These are phyloP conservation scores for Fusarium sp. DNA, from an alignment of 2,329 filamentous ascomycete species.

Conservation along the genomic window DNA sequence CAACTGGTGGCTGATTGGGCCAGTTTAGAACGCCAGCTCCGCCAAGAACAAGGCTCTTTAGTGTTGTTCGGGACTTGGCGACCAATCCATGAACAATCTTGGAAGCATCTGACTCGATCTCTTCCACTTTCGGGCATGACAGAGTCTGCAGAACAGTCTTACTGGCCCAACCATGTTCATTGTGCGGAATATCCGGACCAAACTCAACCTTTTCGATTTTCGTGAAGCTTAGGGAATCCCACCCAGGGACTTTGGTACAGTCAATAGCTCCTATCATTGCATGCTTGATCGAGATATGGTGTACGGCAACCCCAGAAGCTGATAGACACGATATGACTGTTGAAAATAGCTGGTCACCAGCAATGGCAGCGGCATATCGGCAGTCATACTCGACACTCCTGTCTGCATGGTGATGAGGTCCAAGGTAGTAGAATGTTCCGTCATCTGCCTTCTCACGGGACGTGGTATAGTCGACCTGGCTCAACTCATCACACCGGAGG, in stretches of 20 bases:
- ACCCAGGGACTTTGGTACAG: neutral
- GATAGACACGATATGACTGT: neutral
- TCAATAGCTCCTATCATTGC: neutral
- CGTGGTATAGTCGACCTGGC: neutral
- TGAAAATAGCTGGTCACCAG: neutral
- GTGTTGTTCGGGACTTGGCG: neutral
- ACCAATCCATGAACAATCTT: neutral
- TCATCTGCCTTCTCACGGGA: accelerated
- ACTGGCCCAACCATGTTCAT: neutral
- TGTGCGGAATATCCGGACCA: neutral
- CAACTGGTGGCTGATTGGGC: neutral
- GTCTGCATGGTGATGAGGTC: neutral
- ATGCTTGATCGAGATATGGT: neutral
- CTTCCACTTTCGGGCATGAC: neutral
- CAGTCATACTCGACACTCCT: neutral
- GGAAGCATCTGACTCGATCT: neutral
- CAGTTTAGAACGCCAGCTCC: neutral
- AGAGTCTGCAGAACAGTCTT: neutral
- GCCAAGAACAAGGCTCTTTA: neutral
- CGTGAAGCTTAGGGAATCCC: neutral
- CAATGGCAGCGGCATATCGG: neutral
- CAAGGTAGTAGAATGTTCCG: neutral
- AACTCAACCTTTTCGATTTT: neutral
- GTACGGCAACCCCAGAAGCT: neutral
- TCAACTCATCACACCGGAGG: neutral